These are phyloP conservation scores for Phytophthora europaea DNA, from an alignment of 352 stramenopile genomes.

Conservation along the genomic window DNA sequence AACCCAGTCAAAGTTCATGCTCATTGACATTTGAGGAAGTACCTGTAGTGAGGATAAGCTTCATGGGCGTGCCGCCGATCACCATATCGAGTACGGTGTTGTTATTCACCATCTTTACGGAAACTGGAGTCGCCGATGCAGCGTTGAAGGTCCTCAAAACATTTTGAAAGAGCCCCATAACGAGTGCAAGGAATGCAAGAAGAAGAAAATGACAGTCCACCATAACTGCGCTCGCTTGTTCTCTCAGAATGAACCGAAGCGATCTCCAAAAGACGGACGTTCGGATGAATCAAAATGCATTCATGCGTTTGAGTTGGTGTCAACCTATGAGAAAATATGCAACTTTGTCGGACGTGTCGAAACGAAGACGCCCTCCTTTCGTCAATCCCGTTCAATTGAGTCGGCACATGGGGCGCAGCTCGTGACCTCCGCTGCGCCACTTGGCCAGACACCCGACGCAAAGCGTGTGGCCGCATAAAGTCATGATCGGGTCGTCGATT, in stretches of 20 bases:
- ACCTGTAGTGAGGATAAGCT: slow-evolving; percentile 39
- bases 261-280: slow-evolving; percentile 15
- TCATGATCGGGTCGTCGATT: slow-evolving; percentile 11
- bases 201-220: no score
- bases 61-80: slow-evolving; percentile 7
- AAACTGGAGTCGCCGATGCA: not conserved
- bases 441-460: slow-evolving; percentile 14
- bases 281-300: not conserved
- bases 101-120: slow-evolving; percentile 38
- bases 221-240: not conserved
- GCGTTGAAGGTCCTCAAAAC: not conserved
- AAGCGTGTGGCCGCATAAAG: slow-evolving; percentile 21
- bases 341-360: not conserved
- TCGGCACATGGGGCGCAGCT: slow-evolving; percentile 22
- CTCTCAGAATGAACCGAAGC: slow-evolving; percentile 12
- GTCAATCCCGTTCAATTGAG: slow-evolving; percentile 6
- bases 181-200: not conserved
- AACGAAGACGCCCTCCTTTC: not conserved
- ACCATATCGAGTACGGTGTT: slow-evolving; percentile 33
- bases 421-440: slow-evolving; percentile 13
- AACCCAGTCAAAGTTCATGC: no score
- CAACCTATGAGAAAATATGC: not conserved
- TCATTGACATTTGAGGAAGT: no score
- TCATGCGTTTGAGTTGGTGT: no score
- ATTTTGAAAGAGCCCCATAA: not conserved